A percentile compares a stretch with the other conserved stretches of the same genome.
Conservation (phyloP, 345 rosid species). For the Raphanus sativus region DNA sequence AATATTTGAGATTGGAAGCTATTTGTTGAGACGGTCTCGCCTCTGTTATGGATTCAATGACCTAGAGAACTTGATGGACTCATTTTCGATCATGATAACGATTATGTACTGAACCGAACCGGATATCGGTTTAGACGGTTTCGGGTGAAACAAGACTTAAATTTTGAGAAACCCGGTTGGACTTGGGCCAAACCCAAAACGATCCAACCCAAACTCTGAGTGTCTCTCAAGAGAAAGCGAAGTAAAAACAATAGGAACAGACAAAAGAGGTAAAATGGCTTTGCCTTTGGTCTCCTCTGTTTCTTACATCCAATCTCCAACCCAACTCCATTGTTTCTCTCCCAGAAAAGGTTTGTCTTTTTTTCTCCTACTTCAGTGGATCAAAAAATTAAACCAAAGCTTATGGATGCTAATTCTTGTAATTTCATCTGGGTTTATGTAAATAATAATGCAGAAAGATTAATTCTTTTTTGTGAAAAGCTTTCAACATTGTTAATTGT, state of each 20-base stretch:
- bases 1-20: no score
- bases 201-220: no score
- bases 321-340: slow-evolving; percentile 12
- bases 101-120: no score
- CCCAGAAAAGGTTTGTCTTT: slow-evolving; percentile 22
- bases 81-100: slow-evolving; percentile 7
- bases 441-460: not conserved
- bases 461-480: not conserved
- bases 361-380: not conserved
- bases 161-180: no score
- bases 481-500: slow-evolving; percentile 4
- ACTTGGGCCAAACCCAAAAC: no score
- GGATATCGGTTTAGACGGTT: no score
- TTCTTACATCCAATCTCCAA: slow-evolving; percentile 19
- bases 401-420: not conserved
- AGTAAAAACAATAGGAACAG: slow-evolving; percentile 4
- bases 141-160: no score
- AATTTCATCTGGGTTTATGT: slow-evolving; percentile 13
- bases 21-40: no score
- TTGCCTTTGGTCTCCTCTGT: slow-evolving; percentile 32
- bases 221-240: not conserved
- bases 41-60: slow-evolving; percentile 11
- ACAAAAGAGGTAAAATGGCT: slow-evolving; percentile 24
- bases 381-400: not conserved
- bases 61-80: slow-evolving; percentile 34